Base-by-base conservation (phyloP, 2,329 filamentous ascomycete genomes). In the Diaporthe aspalathi region DNA sequence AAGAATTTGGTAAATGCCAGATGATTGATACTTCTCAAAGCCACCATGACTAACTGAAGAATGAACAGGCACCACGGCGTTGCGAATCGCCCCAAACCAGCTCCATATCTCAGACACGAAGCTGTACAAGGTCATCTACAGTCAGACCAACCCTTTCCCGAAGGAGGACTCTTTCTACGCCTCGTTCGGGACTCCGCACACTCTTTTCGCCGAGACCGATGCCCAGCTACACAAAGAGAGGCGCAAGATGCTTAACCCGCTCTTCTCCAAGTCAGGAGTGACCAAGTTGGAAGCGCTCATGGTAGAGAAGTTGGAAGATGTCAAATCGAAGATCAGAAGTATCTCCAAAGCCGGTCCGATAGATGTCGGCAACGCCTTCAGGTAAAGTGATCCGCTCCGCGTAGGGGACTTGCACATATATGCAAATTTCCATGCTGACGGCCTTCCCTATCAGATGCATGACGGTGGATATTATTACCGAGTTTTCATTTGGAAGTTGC, bases 111-210 rank as follows among this genome's bases (percentile, higher is more conserved):
- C 49, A 52, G 49, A 52, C 27, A 12, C 49, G 27, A 52, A 22
- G 22, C 49, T 52, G 14, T 52, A 52, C 49, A 52, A 52, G 49
- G 24, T 29, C 49, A 52, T 52, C 24, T 52, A 52, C 24, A 52
- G 49, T 22, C 49, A 52, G 24, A 24, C 27, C 49, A 52, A 52
- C 16, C 24, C 49, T 17, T 52, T 52, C 16, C 49, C 49, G 27
- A 52, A 52, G 14, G 49, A 52, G 5, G 2, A 14, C 5, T 8
- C 11, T 14, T 52, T 52, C 49, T 52, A 52, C 24, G 22, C 27
- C 9, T 16, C 24, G 49, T 52, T 52, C 14, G 49, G 22, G 14
- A 52, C 24, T 52, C 49, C 49, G 24, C 49, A 52, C 49, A 29
- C 49, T 29, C 11, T 29, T 27, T 52, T 52, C 49, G 49, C 22